Base-by-base conservation (phyloP, 169 alveolate species). In the Babesia sp. region DNA sequence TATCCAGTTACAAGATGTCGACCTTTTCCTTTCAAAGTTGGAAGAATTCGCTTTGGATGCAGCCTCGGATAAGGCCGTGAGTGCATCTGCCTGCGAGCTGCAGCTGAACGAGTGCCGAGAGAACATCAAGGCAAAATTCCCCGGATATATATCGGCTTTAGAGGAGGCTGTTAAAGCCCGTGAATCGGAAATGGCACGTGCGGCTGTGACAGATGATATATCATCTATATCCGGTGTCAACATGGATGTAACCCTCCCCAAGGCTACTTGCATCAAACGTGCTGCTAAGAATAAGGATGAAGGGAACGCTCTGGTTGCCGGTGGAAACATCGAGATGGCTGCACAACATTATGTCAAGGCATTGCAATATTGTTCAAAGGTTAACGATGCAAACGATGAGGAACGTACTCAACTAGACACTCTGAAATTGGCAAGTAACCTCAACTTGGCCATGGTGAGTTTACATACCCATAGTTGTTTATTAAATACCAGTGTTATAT, bases 271-370 rank as follows among this genome's bases (percentile, higher is more conserved):
- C 37, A 33, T 79, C 20, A 79, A 79, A 51, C 74, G 87, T 16
- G 87, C 87, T 14, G 66, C 67, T 31, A 71, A 69, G 69, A 79
- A 79, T 61, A 79, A 71, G 76, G 78, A 59, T 3, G 87, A 79
- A 45, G 87, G 87, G 20, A 79, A 79, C 74, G 72, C 58, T 8
- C 54, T 79, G 20, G 33, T 70, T 29, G 14, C 77, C 14, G 83
- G 68, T 39, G 86, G 86, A 16, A 79, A 79, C 64, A 66, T 71
- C 24, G 87, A 79, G 46, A 42, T 79, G 51, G 83, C 87, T 1
- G 53, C 56, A n/a, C 83, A 79, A 50, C 87, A 71, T 45, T 79
- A 79, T 70, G 39, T 79, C 48, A 79, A 71, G 73, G 83, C 67
- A 26, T 26, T 79, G 31, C 84, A 71, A 41, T 79, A 79, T 71